Percentiles rank a stretch among this genome's conserved stretches.
Evolutionary conservation across 805 yeast species (phyloP).

Genomic region (Suhomyces sp.): DNA sequence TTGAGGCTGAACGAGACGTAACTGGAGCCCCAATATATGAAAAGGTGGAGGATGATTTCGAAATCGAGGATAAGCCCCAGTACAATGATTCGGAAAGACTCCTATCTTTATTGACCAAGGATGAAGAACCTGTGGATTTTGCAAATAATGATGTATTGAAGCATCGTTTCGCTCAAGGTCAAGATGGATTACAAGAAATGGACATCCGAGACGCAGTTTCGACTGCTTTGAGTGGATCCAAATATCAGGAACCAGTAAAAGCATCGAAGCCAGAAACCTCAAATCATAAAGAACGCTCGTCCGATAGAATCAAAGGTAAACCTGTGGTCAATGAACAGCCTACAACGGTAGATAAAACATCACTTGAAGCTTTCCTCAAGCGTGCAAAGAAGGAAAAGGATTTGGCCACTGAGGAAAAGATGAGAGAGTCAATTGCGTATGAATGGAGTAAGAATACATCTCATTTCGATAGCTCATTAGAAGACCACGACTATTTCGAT

Average conservation of each 20-base stretch:
- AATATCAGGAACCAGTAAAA: neutral
- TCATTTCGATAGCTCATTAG: slow-evolving; percentile 38
- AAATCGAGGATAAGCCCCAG: neutral
- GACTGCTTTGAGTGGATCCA: slow-evolving; percentile 17
- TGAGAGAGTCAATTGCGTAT: slow-evolving; percentile 48
- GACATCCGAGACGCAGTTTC: slow-evolving; percentile 22
- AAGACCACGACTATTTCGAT: slow-evolving; percentile 43
- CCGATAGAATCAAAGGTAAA: neutral
- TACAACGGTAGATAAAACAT: neutral
- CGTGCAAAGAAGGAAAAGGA: slow-evolving; percentile 42
- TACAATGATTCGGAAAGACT: slow-evolving; percentile 18
- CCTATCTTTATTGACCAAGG: slow-evolving; percentile 14
- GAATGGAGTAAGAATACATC: slow-evolving; percentile 46
- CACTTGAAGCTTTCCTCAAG: slow-evolving; percentile 41
- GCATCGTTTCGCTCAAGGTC: neutral
- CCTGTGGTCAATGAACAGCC: neutral
- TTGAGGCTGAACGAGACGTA: neutral
- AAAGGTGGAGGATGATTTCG: neutral
- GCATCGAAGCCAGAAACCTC: neutral
- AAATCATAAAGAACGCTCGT: neutral
- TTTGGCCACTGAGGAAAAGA: slow-evolving; percentile 39
- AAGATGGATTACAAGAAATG: slow-evolving; percentile 8
- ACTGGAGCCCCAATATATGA: neutral
- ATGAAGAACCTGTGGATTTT: slow-evolving; percentile 6
- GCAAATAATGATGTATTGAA: slow-evolving; percentile 5